These are phyloP conservation scores for Saccharomyces kudriavzevii DNA, from an alignment of 805 yeast species.

Conservation along the genomic window DNA sequence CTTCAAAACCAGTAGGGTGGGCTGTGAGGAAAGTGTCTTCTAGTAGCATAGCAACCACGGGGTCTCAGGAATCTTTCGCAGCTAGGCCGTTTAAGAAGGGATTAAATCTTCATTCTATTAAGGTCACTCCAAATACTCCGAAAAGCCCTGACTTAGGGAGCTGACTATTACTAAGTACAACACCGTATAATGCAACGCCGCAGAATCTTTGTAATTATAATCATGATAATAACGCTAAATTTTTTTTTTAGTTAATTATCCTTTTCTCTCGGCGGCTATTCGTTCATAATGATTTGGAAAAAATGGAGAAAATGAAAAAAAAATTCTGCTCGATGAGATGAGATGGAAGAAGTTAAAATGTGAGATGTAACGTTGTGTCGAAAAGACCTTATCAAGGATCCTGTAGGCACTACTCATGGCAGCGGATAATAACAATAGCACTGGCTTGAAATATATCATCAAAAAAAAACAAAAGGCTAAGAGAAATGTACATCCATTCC, in stretches of 20 bases:
- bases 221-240: background rate
- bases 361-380: background rate
- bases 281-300: conserved; percentile 1
- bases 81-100: conserved; percentile 16
- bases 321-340: conserved; percentile 5
- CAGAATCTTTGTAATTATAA: background rate
- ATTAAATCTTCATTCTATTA: conserved; percentile 14
- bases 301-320: background rate
- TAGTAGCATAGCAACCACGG: conserved; percentile 8
- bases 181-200: background rate
- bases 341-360: conserved; percentile 11
- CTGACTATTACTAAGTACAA: background rate
- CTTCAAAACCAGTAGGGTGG: conserved; percentile 3
- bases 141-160: background rate
- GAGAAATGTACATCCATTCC: conserved; percentile 11
- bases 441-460: background rate
- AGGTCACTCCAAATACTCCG: conserved; percentile 5
- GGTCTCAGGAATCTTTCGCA: conserved; percentile 9
- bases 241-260: background rate
- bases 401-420: background rate
- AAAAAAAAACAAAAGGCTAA: conserved; percentile 1
- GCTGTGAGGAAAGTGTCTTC: conserved; percentile 11
- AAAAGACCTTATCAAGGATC: background rate
- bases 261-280: background rate
- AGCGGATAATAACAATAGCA: background rate